A percentile compares a stretch with the other conserved stretches of the same genome.
Evolutionary conservation across 2,329 filamentous ascomycete genomes (phyloP).

Genomic region (Fusarium verrucosum): DNA sequence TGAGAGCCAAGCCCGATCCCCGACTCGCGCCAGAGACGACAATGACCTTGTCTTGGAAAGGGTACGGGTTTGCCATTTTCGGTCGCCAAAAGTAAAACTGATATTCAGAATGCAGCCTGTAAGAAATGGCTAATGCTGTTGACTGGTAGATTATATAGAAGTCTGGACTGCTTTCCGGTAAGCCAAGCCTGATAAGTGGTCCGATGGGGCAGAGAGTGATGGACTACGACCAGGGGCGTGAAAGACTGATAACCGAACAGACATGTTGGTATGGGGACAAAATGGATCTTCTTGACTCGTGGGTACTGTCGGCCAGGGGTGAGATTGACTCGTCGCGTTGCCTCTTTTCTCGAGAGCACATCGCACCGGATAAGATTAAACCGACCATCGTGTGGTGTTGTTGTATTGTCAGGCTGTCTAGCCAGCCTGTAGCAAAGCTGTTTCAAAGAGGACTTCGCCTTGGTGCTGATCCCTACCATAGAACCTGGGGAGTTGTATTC

Average conservation of each 20-base stretch:
- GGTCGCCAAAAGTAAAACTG: background rate
- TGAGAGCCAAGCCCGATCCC: constrained; percentile 64
- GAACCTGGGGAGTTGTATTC: constrained; percentile 2
- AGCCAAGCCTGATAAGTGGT: background rate
- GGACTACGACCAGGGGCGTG: background rate
- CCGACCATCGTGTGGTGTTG: constrained; percentile 4
- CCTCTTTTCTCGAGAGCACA: constrained; percentile 14
- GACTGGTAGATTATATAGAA: constrained; percentile 23
- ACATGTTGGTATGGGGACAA: background rate
- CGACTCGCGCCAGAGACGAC: constrained; percentile 70
- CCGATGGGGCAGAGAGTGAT: background rate
- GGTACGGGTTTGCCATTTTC: constrained; percentile 40
- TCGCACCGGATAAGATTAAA: background rate
- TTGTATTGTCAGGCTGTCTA: background rate
- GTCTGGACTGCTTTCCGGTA: background rate
- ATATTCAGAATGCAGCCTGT: background rate
- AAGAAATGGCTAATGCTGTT: background rate
- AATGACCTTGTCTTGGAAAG: constrained; percentile 62
- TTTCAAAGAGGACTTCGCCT: constrained; percentile 5
- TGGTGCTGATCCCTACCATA: background rate
- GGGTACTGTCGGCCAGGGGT: background rate
- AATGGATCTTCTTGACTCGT: background rate
- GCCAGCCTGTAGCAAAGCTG: background rate
- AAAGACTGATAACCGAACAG: background rate
- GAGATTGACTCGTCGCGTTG: background rate